phyloP scores from a whole-genome alignment of 2,329 filamentous ascomycete species.

The Sphaerulina populicola region DNA sequence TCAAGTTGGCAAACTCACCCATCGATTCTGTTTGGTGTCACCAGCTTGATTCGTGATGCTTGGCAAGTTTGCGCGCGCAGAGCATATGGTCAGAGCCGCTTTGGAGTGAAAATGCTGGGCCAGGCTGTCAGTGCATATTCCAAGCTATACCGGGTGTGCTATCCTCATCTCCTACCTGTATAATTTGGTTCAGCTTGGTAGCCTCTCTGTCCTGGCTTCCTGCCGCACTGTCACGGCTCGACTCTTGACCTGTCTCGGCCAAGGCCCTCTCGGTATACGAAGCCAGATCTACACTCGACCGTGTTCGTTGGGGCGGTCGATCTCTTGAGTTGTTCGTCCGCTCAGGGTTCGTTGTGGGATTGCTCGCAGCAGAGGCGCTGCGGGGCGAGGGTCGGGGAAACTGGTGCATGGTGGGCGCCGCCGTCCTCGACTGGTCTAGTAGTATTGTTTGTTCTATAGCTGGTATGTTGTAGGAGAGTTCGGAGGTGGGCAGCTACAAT shows the following conservation, averaged over 20 bases:
- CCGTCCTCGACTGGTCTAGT: background rate
- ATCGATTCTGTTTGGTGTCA: conserved; percentile 69
- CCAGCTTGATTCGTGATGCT: conserved; percentile 49
- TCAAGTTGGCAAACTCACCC: conserved; percentile 52
- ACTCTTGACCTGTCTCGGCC: conserved; percentile 32
- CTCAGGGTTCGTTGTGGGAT: conserved; percentile 62
- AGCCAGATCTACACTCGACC: conserved; percentile 46
- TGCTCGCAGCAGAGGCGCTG: conserved; percentile 63
- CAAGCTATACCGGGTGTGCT: background rate
- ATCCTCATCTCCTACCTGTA: conserved; percentile 56
- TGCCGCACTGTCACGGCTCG: conserved; percentile 36
- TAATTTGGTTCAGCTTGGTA: conserved; percentile 85
- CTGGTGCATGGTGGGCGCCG: conserved; percentile 66
- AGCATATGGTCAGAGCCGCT: conserved; percentile 72
- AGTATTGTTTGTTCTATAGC: background rate
- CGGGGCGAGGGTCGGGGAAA: conserved; percentile 68
- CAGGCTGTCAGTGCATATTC: conserved; percentile 10
- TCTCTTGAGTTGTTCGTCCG: conserved; percentile 68
- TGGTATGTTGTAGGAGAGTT: background rate
- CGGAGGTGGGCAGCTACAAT: conserved; percentile 13
- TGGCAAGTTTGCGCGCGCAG: conserved; percentile 66
- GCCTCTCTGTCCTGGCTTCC: conserved; percentile 52
- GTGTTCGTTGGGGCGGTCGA: conserved; percentile 42
- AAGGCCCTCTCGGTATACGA: conserved; percentile 44
- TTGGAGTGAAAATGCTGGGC: conserved; percentile 83